Evolutionary conservation across 2,329 filamentous ascomycete species (phyloP).

Genomic region (Epichloe bromicola): DNA sequence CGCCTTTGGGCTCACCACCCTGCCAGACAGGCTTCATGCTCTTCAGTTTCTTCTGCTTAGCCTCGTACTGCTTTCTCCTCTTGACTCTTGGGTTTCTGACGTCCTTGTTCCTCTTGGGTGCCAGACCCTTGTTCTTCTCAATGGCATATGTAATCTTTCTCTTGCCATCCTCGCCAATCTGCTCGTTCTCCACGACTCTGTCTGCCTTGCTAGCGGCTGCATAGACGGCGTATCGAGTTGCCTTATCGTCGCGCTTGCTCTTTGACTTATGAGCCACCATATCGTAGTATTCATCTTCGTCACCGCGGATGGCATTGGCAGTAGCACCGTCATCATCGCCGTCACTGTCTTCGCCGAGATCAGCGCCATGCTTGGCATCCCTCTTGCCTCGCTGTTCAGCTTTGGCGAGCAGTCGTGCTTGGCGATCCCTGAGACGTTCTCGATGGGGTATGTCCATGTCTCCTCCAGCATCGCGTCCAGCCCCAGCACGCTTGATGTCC

Average conservation of each 20-base stretch:
- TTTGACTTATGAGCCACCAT: slow-evolving; percentile 60
- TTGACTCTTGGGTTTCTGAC: slow-evolving; percentile 91
- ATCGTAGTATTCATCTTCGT: slow-evolving; percentile 76
- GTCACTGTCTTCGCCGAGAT: slow-evolving; percentile 55
- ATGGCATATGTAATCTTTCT: slow-evolving; percentile 88
- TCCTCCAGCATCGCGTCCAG: slow-evolving; percentile 61
- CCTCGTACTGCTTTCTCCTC: slow-evolving; percentile 92
- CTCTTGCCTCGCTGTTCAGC: slow-evolving; percentile 71
- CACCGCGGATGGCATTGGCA: slow-evolving; percentile 38
- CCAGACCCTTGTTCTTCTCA: slow-evolving; percentile 93
- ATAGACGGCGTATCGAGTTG: slow-evolving; percentile 40
- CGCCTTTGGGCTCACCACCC: slow-evolving; percentile 69
- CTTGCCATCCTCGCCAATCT: slow-evolving; percentile 72
- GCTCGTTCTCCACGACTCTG: slow-evolving; percentile 50
- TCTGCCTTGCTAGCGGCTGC: slow-evolving; percentile 51
- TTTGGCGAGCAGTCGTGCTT: slow-evolving; percentile 76
- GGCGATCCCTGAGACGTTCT: slow-evolving; percentile 75
- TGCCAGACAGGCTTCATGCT: slow-evolving; percentile 79
- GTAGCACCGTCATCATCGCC: slow-evolving; percentile 48
- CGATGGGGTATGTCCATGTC: slow-evolving; percentile 78
- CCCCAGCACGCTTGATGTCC: slow-evolving; percentile 67
- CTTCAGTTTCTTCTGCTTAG: slow-evolving; percentile 93
- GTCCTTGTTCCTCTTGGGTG: slow-evolving; percentile 84
- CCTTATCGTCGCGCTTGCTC: slow-evolving; percentile 63
- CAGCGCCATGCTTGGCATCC: slow-evolving; percentile 47